Conservation (phyloP, 75 land plant genomes). For the Adiantum capillusveneris region DNA sequence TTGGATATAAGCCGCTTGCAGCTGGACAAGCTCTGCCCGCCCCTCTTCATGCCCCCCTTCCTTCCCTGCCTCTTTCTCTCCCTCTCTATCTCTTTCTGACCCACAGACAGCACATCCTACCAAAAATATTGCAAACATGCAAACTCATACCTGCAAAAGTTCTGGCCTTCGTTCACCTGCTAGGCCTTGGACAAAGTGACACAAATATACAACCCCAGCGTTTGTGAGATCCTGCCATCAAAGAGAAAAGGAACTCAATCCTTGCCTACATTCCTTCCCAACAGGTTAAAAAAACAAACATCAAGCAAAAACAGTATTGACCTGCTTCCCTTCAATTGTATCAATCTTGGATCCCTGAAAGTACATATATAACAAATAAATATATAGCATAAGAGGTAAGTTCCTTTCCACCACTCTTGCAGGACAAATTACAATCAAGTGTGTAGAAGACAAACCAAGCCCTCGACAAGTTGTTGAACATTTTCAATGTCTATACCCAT, state of each 20-base stretch:
- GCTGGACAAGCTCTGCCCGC: too few species aligned
- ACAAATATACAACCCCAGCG: slow-evolving; percentile 31
- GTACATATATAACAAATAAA: not conserved
- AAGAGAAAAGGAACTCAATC: not conserved
- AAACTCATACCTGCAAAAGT: slow-evolving; percentile 22
- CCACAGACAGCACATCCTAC: too few species aligned
- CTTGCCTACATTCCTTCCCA: not conserved
- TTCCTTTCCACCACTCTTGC: too few species aligned
- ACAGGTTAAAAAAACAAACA: not conserved
- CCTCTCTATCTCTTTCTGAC: too few species aligned
- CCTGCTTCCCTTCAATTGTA: slow-evolving; percentile 59
- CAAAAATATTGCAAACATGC: too few species aligned
- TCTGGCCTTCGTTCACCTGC: slow-evolving; percentile 19
- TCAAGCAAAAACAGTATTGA: not conserved
- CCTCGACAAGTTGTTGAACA: slow-evolving; percentile 41
- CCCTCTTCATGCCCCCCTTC: too few species aligned
- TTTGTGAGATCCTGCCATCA: slow-evolving; percentile 29
- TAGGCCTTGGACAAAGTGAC: slow-evolving; percentile 22
- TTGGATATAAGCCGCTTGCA: too few species aligned
- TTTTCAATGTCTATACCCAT: slow-evolving; percentile 33
- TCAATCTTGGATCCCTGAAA: slow-evolving; percentile 53
- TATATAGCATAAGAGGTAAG: not conserved
- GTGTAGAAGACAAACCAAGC: slow-evolving; percentile 53
- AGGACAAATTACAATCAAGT: too few species aligned
- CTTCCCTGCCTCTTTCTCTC: too few species aligned